These are phyloP conservation scores for Ophiostoma sp. DNA, from an alignment of 2,329 filamentous ascomycete species.

Conservation along the genomic window DNA sequence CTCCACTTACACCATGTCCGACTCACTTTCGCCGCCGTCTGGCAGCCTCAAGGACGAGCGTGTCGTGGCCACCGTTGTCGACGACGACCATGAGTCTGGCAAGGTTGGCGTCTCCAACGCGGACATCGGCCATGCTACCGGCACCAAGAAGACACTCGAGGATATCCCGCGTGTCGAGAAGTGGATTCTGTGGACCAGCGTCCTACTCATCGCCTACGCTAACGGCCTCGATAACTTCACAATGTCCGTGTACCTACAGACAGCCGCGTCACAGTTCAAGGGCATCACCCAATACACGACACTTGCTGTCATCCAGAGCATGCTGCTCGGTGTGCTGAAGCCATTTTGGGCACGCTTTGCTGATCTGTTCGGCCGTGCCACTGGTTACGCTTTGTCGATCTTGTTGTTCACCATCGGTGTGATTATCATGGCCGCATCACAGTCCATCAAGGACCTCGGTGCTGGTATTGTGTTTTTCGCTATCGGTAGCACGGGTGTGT, in stretches of 20 bases:
- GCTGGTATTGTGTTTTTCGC: background rate
- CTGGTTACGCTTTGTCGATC: background rate
- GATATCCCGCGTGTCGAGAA: background rate
- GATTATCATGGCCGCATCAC: background rate
- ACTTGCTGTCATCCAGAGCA: background rate
- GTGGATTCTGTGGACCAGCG: conserved; percentile 1
- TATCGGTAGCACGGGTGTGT: background rate
- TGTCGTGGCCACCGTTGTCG: background rate
- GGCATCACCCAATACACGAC: conserved; percentile 8
- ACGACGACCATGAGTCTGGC: background rate
- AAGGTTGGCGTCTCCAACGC: background rate
- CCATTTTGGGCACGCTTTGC: background rate
- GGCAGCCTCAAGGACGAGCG: background rate
- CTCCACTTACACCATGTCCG: background rate
- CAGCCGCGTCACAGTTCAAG: conserved; percentile 3
- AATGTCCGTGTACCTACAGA: conserved; percentile 3
- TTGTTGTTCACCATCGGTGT: background rate
- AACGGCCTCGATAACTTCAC: background rate
- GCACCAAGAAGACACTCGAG: background rate
- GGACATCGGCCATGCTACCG: background rate
- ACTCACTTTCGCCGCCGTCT: background rate
- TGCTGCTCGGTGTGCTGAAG: background rate
- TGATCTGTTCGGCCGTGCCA: background rate
- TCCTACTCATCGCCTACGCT: background rate
- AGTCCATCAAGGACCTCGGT: background rate